Evolutionary conservation across 306 rosid species (phyloP), one percentile per base, ranked within the genome.

Genomic region (Glycyrrhiza uralensis): DNA sequence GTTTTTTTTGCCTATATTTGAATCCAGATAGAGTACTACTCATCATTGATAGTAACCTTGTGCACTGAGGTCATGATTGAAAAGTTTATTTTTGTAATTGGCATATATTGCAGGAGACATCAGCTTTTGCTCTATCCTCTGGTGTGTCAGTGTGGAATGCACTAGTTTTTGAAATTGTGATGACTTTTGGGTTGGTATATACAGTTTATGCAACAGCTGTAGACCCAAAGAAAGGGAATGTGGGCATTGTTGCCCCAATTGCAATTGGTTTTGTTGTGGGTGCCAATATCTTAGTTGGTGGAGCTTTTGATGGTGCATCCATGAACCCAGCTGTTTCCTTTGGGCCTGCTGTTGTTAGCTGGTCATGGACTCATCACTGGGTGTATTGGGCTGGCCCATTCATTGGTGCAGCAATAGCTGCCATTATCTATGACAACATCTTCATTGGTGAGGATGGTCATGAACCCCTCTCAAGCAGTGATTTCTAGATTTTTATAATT

Each of bases 261-360:
- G 95, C 98, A 17, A 92, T 92, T 55, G 98, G 98, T 3, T 55
- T 86, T 29, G 76, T 90, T 12, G 96, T 90, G 8, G 98, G 98
- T 19, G 98, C 96, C 17, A 90, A 90, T 79, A 92, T 92, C 62
- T 85, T 88, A 65, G 96, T 26, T 42, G 98, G 96, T 20, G 96
- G 95, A 42, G 91, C 93, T 20, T 92, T 92, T 59, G 94, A 87
- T 47, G 98, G 98, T 2, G 96, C 93, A 18, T 88, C 95, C 2
- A 92, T 92, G 92, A 90, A 92, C 80, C 95, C 96, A 20, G 91
- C 98, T 1, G 90, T 85, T 14, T 82, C 93, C 0, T 92, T 92
- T 12, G 96, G 96, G 0, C 96, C 96, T 2, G 91, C 96, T 1
- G 76, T 87, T 3, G 90, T 87, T n/a, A 83, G 86, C 30, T 81